Base-by-base conservation (phyloP, 192 early-diverging fungal species). In the Spinellus fusiger region DNA sequence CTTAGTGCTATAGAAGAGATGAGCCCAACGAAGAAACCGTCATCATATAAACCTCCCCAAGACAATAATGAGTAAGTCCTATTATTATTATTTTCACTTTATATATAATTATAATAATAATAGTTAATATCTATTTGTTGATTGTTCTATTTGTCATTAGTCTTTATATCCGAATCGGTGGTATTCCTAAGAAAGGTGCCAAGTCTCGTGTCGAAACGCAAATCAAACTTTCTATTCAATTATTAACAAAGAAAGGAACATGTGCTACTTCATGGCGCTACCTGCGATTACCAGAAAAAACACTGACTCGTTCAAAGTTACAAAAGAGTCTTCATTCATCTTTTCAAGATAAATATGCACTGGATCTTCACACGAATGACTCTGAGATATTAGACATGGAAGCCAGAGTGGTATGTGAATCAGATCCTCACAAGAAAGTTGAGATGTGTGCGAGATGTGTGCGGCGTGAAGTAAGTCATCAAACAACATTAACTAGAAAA, bases 181-280 rank as follows among this genome's bases (percentile, higher is more conserved):
- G 82, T 35, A 66, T 84, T 44, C 73, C 76, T 8, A 62, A 61
- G 34, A 62, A 67, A 35, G 82, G 82, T 48, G 88, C 88, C 32
- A 91, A 93, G 69, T 94, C 91, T 18, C 77, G 93, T 1, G 93
- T 96, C 32, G 93, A 97, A 73, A 97, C 94, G 23, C 94, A 95
- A 75, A 94, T 93, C 62, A 93, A 92, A 58, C 78, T 95, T 20
- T 92, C 89, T 27, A 68, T 97, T 64, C 88, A 93, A 66, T 78
- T 97, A 20, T 79, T 88, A 3, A 87, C 80, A 18, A 70, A 78
- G 52, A 65, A 81, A 50, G 89, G 89, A 54, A 85, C 89, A 64
- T 86, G 84, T n/a, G 86, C 86, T 5, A 65, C 71, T 26, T 73
- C 76, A 58, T 95, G 92, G 90, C 84, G 90, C 37, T 93, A 95